phyloP scores from a whole-genome alignment of 164 flowering plant genomes.

The Buxus sempervirens region DNA sequence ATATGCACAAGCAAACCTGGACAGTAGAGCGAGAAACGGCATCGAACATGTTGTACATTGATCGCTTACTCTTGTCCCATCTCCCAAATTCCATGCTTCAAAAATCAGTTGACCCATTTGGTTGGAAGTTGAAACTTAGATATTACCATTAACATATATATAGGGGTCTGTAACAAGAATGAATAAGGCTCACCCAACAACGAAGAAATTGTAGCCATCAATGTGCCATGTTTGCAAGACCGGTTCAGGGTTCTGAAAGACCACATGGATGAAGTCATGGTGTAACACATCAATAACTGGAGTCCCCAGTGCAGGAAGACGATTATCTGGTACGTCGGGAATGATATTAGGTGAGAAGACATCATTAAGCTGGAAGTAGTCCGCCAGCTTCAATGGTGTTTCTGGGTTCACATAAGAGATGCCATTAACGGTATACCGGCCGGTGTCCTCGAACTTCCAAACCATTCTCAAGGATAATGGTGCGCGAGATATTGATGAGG shows the following conservation, averaged over 20 bases:
- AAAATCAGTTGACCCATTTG: not conserved
- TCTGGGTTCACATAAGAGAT: constrained; percentile 30
- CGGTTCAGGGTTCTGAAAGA: constrained; percentile 26
- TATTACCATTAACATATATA: too few species aligned
- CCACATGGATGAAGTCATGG: constrained; percentile 25
- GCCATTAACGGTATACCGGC: constrained; percentile 32
- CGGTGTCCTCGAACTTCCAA: constrained; percentile 7
- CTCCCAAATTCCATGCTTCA: constrained; percentile 31
- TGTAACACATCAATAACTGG: constrained; percentile 18
- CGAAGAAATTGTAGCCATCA: constrained; percentile 43
- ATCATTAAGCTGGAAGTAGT: constrained; percentile 22
- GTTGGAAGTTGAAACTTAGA: too few species aligned
- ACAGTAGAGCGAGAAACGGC: constrained; percentile 34
- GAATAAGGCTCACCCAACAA: constrained; percentile 48
- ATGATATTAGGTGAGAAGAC: constrained; percentile 8
- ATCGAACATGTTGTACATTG: constrained; percentile 28
- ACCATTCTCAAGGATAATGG: constrained; percentile 25
- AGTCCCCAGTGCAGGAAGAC: constrained; percentile 11
- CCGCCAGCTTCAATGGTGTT: constrained; percentile 42
- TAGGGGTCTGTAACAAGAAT: too few species aligned
- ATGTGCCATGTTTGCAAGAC: constrained; percentile 34
- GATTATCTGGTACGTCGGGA: constrained; percentile 22
- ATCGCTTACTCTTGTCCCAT: constrained; percentile 22
- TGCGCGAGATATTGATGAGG: constrained; percentile 25
- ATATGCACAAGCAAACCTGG: constrained; percentile 21